Evolutionary conservation across 352 stramenopile genomes (phyloP), one percentile per base, ranked within the genome.

Genomic region (Globisporangium acanthophoron): DNA sequence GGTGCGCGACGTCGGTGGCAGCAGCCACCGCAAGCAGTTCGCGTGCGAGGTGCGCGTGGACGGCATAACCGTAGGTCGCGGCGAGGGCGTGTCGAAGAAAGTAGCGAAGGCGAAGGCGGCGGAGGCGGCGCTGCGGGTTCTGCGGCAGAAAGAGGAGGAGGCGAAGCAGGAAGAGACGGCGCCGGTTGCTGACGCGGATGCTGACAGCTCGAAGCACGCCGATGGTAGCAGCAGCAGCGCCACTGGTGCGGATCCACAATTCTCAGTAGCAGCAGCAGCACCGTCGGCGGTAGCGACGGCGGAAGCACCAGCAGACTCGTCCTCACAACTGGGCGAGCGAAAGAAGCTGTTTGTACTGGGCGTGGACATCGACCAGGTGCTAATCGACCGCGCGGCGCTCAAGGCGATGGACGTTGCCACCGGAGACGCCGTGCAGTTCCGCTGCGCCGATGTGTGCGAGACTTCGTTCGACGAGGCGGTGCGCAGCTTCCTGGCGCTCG

Each of bases 71-170:
- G 63, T 90, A 55, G 77, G 76, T 5, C 59, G 59, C 24, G 78
- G 78, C 5, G 67, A 86, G 55, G 80, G 84, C 13, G 74, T 94
- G 8, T 94, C 81, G 5, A 94, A 92, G 61, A 88, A 89, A 66
- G 80, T 92, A 18, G 81, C 81, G 8, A 91, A 91, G 61, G 76
- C 81, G 29, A 92, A 90, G 56, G 82, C 82, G 2, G 81, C 82
- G 2, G 70, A 73, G 39, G 61, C 68, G 3, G 80, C 77, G 13
- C 31, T 91, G 56, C 54, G 52, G 51, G 16, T 40, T 1, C 27
- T 86, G 51, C 21, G 48, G 37, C 20, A 43, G 3, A 18, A 31
- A n/a, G 15, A 45, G 27, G 11, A 43, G 13, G n/a, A 44, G 11
- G 35, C 16, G 11, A 29, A 29, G 18, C 20, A 51, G 33, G 33